phyloP scores from a whole-genome alignment of 2,329 filamentous ascomycete genomes.

The Capronia americana region DNA sequence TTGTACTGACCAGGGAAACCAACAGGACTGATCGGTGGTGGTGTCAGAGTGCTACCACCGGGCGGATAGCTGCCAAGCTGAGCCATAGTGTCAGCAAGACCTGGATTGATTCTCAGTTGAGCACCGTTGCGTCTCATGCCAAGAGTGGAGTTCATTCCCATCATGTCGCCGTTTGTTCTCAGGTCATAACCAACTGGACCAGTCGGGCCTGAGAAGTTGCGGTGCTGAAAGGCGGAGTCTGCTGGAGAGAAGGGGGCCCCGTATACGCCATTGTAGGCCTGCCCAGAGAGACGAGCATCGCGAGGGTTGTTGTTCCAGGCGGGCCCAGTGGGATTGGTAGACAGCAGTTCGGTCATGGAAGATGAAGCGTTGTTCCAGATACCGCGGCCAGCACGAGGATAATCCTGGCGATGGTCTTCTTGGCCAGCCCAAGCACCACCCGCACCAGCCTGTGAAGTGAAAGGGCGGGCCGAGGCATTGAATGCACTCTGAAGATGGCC shows the following conservation, averaged over 20 bases:
- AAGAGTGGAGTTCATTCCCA: constrained; percentile 26
- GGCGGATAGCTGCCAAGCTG: constrained; percentile 28
- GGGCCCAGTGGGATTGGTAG: constrained; percentile 29
- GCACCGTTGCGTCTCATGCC: constrained; percentile 34
- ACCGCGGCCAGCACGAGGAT: constrained; percentile 43
- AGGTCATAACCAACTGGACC: constrained; percentile 33
- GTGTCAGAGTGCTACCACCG: constrained; percentile 29
- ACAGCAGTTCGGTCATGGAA: constrained; percentile 29
- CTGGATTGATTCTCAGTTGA: constrained; percentile 34
- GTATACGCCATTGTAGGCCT: constrained; percentile 35
- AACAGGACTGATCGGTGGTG: constrained; percentile 35
- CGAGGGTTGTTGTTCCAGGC: constrained; percentile 30
- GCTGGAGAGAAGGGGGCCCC: constrained; percentile 32
- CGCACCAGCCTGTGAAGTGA: constrained; percentile 49
- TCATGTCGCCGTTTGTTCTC: constrained; percentile 28
- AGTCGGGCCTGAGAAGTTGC: constrained; percentile 28
- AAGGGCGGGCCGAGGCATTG: constrained; percentile 56
- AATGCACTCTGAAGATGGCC: constrained; percentile 59
- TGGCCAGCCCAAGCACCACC: constrained; percentile 51
- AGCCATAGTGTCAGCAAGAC: constrained; percentile 29
- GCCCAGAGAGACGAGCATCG: constrained; percentile 33
- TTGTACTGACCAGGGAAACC: constrained; percentile 30
- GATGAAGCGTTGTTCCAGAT: constrained; percentile 42
- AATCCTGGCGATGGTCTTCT: constrained; percentile 55
- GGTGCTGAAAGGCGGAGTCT: constrained; percentile 31